Percentiles rank a stretch among this genome's conserved stretches.
Conservation (phyloP, 78 protist genomes). For the slime mould (Dictyostelium discoideum) region dicty_2.7 NC_007091.3:1077001-1077500, state of each 20-base stretch:
- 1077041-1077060: background rate
- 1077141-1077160: background rate
- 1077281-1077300: too few relatives aligned
- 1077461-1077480: background rate
- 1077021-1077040: background rate
- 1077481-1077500: background rate
- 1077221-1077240: too few relatives aligned
- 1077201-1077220: too few relatives aligned
- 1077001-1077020: background rate
- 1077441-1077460: background rate
- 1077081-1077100: background rate
- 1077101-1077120: background rate
- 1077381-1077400: background rate
- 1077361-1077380: background rate
- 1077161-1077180: background rate
- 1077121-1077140: background rate
- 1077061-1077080: background rate
- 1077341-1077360: too few relatives aligned
- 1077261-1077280: too few relatives aligned
- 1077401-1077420: background rate
- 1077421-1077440: slow-evolving; percentile 7
- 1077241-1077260: too few relatives aligned
- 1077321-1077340: background rate
- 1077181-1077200: background rate
- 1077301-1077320: background rate